phyloP scores from a whole-genome alignment of 1,284 basidiomycete species.

The Ganoderma lucidum region DNA sequence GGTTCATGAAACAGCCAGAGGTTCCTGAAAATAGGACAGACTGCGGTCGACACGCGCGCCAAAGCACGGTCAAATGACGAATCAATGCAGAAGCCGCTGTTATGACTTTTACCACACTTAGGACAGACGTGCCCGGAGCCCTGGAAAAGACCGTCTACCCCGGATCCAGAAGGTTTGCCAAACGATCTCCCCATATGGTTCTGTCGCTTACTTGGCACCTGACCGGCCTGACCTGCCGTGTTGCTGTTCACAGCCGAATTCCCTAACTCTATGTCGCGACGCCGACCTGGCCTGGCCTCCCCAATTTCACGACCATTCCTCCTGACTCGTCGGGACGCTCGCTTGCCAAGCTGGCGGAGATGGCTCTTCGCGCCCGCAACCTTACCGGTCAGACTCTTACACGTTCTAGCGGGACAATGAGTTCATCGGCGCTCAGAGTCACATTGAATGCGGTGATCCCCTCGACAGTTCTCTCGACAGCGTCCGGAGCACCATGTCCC shows the following conservation, averaged over 20 bases:
- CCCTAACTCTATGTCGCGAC: not conserved
- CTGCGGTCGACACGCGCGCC: not conserved
- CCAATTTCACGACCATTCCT: not conserved
- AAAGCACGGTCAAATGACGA: not conserved
- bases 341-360: not conserved
- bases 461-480: not conserved
- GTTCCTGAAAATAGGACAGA: not conserved
- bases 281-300: not conserved
- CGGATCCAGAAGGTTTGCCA: not conserved
- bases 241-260: not conserved
- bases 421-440: not conserved
- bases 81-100: not conserved
- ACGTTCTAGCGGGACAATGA: not conserved
- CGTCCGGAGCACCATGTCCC: not conserved
- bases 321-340: constrained; percentile 3
- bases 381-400: not conserved
- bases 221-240: not conserved
- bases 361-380: not conserved
- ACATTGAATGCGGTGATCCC: not conserved
- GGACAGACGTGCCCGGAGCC: too few relatives aligned
- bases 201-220: constrained; percentile 6
- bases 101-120: not conserved
- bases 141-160: not conserved
- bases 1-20: not conserved
- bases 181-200: constrained; percentile 7